These are phyloP conservation scores for Aspergillus novoparasiticus DNA, from an alignment of 2,329 filamentous ascomycete genomes.

Conservation along the genomic window DNA sequence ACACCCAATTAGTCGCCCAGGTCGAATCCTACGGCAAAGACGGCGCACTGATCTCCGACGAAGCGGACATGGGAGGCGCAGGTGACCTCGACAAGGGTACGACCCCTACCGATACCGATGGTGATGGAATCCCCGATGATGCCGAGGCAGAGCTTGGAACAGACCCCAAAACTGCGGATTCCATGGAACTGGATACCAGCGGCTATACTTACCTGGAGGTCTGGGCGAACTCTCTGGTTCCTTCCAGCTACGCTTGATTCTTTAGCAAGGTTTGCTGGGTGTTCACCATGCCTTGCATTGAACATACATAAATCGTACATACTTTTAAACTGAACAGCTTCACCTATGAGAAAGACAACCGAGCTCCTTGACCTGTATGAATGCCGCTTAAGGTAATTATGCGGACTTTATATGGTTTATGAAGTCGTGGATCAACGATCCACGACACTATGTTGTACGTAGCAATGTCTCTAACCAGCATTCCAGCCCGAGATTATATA, in stretches of 20 bases:
- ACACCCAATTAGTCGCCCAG: constrained; percentile 14
- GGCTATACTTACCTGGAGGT: constrained; percentile 21
- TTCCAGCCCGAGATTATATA: too few species aligned
- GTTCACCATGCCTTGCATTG: neutral
- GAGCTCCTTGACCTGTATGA: too few species aligned
- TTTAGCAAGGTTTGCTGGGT: neutral
- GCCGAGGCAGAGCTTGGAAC: constrained; percentile 17
- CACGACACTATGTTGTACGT: too few species aligned
- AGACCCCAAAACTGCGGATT: constrained; percentile 18
- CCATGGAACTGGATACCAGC: constrained; percentile 17
- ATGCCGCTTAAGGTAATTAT: too few species aligned
- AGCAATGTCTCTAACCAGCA: too few species aligned
- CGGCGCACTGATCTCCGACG: constrained; percentile 19
- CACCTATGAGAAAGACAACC: too few species aligned
- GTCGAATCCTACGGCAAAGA: constrained; percentile 16
- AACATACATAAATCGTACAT: neutral
- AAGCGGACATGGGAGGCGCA: constrained; percentile 17
- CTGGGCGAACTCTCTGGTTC: constrained; percentile 22
- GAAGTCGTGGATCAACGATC: too few species aligned
- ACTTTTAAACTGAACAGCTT: too few species aligned
- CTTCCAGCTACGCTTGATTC: constrained; percentile 11
- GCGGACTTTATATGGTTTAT: too few species aligned
- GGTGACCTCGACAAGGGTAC: constrained; percentile 17
- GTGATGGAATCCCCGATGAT: constrained; percentile 21
- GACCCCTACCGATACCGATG: constrained; percentile 15